phyloP scores from a whole-genome alignment of 768 basidiomycete species.

The Baorangia bicolor region DNA sequence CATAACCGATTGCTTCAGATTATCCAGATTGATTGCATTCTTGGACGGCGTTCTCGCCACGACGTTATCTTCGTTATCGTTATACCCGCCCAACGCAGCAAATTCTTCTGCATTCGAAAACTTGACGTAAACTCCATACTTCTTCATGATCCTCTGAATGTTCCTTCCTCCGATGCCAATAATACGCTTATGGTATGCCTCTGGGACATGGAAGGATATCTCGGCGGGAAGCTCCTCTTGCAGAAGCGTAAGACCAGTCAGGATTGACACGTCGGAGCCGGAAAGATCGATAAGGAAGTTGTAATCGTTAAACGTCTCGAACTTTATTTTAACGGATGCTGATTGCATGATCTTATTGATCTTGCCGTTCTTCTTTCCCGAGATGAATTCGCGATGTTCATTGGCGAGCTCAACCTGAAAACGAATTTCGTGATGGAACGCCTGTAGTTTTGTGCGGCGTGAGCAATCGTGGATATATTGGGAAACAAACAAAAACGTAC shows the following conservation, averaged over 20 bases:
- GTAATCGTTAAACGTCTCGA: conserved; percentile 96
- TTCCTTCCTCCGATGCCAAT: conserved; percentile 98
- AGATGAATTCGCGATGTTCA: conserved; percentile 98
- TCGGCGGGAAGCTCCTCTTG: conserved; percentile 99
- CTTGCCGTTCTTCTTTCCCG: conserved; percentile 99
- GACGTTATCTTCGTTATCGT: conserved; percentile 98
- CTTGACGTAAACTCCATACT: conserved; percentile 99
- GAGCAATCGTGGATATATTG: background rate
- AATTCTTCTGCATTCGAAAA: conserved; percentile 98
- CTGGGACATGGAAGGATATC: conserved; percentile 97
- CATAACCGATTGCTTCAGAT: conserved; percentile 95
- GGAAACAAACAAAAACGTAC: conserved; percentile 37
- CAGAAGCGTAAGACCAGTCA: conserved; percentile 84
- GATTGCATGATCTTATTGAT: conserved; percentile 99
- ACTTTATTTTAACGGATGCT: conserved; percentile 97
- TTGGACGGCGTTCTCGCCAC: conserved; percentile 98
- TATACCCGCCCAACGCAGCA: conserved; percentile 89
- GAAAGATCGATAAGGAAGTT: conserved; percentile 93
- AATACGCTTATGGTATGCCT: conserved; percentile 97
- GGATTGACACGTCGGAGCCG: conserved; percentile 77
- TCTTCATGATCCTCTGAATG: conserved; percentile 99
- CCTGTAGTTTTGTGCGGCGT: conserved; percentile 39
- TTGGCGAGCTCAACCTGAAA: conserved; percentile 98
- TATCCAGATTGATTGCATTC: conserved; percentile 93
- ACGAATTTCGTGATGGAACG: conserved; percentile 95